phyloP scores from a whole-genome alignment of 345 rosid species.

The Streptanthus diversifolius region DNA sequence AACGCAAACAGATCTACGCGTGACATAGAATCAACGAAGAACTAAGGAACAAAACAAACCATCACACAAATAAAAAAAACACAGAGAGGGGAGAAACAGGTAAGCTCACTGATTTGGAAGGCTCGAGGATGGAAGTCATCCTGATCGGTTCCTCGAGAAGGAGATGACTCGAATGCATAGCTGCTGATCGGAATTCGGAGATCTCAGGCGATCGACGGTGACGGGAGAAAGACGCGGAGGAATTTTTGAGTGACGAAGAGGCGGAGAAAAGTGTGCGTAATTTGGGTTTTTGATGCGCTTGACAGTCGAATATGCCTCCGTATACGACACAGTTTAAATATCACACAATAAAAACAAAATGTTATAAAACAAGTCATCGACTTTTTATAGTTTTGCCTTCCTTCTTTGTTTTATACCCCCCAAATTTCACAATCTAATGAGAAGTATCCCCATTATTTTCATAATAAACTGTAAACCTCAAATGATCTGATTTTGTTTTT shows the following conservation, averaged over 20 bases:
- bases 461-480: neutral
- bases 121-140: constrained; percentile 95
- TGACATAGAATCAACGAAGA: neutral
- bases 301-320: constrained; percentile 26
- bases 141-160: constrained; percentile 96
- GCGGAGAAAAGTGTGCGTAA: constrained; percentile 9
- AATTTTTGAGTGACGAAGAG: constrained; percentile 11
- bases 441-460: neutral
- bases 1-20: neutral
- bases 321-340: constrained; percentile 10
- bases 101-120: constrained; percentile 72
- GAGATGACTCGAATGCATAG: constrained; percentile 86
- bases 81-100: neutral
- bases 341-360: neutral
- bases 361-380: neutral
- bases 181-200: constrained; percentile 17
- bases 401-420: neutral
- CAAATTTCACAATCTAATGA: neutral
- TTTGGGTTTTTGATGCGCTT: constrained; percentile 21
- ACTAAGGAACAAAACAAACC: neutral
- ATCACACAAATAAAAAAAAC: neutral
- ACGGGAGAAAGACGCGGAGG: neutral
- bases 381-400: neutral
- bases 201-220: constrained; percentile 7
- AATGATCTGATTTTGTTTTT: neutral